These are phyloP conservation scores for Magnolia changhungtana DNA, from an alignment of 164 flowering plant genomes.

Conservation along the genomic window DNA sequence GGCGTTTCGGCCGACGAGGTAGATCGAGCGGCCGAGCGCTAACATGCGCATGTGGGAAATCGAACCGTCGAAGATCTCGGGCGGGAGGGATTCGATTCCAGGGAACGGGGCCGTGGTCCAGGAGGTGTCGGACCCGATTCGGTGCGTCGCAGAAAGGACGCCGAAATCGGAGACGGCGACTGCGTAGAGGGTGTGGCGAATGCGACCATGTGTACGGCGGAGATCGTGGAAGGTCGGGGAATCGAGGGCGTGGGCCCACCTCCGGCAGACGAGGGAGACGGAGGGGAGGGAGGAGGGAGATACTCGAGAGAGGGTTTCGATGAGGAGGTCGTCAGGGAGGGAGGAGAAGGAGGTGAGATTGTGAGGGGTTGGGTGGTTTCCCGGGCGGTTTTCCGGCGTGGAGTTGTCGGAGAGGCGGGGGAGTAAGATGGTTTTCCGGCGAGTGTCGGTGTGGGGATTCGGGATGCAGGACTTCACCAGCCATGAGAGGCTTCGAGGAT, in stretches of 20 bases:
- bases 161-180: conserved; percentile 35
- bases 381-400: conserved; percentile 2
- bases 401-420: conserved; percentile 7
- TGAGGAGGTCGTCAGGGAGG: conserved; percentile 81
- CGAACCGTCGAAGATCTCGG: conserved; percentile 16
- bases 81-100: conserved; percentile 9
- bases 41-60: conserved; percentile 44
- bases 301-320: conserved; percentile 68
- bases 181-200: conserved; percentile 41
- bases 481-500: conserved; percentile 75
- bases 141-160: conserved; percentile 35
- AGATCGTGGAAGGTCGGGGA: conserved; percentile 47
- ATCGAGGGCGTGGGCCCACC: conserved; percentile 46
- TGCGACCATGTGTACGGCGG: conserved; percentile 50
- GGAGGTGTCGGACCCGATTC: conserved; percentile 9
- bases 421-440: conserved; percentile 15
- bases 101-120: conserved; percentile 35
- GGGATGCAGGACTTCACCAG: conserved; percentile 81
- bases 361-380: conserved; percentile 9
- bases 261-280: conserved; percentile 57
- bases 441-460: conserved; percentile 31
- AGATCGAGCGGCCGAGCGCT: conserved; percentile 49
- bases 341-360: conserved; percentile 25
- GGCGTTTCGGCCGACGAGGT: conserved; percentile 37
- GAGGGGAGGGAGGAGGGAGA: conserved; percentile 55